phyloP scores from a whole-genome alignment of 306 rosid genomes.

The Quercus dentata region DNA sequence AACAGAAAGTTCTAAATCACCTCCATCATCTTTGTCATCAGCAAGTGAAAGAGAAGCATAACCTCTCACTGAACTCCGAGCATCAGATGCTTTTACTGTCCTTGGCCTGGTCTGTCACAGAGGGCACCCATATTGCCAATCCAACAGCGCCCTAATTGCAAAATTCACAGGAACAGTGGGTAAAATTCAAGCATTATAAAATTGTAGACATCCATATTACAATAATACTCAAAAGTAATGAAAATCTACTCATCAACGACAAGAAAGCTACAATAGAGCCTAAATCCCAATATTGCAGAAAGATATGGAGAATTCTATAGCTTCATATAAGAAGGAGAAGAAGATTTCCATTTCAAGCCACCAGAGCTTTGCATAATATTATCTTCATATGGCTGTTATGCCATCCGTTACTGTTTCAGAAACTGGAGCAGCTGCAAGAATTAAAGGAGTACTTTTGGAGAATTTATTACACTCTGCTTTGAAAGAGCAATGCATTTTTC shows the following conservation, averaged over 20 bases:
- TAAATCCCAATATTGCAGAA: background rate
- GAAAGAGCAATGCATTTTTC: background rate
- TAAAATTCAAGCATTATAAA: slow-evolving; percentile 4
- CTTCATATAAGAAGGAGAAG: background rate
- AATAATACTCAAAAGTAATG: background rate
- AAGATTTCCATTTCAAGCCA: slow-evolving; percentile 15
- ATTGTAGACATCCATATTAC: background rate
- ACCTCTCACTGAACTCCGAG: slow-evolving; percentile 51
- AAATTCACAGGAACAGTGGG: slow-evolving; percentile 3
- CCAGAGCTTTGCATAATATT: background rate
- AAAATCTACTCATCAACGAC: background rate
- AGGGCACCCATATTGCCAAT: slow-evolving; percentile 97
- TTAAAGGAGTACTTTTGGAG: background rate
- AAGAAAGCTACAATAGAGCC: background rate
- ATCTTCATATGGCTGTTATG: background rate
- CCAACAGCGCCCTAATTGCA: background rate
- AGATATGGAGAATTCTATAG: background rate
- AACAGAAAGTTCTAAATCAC: slow-evolving; percentile 58
- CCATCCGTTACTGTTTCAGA: slow-evolving; percentile 1
- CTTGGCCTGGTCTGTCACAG: slow-evolving; percentile 70
- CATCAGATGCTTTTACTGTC: slow-evolving; percentile 58
- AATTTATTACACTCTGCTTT: background rate
- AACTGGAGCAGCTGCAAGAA: slow-evolving; percentile 11
- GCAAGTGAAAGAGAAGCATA: slow-evolving; percentile 55
- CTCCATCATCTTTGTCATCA: slow-evolving; percentile 51